phyloP scores from a whole-genome alignment of 1,139 yeast genomes.

The Taphrina pruni region DNA sequence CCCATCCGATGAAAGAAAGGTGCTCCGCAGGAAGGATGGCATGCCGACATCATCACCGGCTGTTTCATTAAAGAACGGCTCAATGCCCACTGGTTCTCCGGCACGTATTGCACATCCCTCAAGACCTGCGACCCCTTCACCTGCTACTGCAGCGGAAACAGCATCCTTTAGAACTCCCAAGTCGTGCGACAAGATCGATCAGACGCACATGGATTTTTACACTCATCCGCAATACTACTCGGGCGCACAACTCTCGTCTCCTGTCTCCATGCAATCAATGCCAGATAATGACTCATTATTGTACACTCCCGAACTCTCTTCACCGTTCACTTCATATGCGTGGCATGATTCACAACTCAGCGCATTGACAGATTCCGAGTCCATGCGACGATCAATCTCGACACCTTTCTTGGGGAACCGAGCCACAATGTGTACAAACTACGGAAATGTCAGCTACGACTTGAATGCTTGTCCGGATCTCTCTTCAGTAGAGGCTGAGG shows the following conservation, averaged over 20 bases:
- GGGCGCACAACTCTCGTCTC: conserved; percentile 27
- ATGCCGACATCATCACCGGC: conserved; percentile 11
- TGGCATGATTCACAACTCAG: conserved; percentile 13
- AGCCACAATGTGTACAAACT: neutral
- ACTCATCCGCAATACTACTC: conserved; percentile 20
- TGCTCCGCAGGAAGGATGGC: neutral
- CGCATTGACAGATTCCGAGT: conserved; percentile 14
- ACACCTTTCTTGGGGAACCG: conserved; percentile 12
- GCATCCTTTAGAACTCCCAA: neutral
- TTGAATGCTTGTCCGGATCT: neutral
- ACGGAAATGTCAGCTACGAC: neutral
- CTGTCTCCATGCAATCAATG: conserved; percentile 16
- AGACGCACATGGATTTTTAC: conserved; percentile 15
- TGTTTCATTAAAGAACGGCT: conserved; percentile 5
- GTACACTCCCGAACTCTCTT: conserved; percentile 12
- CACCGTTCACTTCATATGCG: conserved; percentile 8
- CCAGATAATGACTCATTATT: conserved; percentile 11
- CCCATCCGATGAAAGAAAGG: conserved; percentile 1
- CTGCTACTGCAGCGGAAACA: neutral
- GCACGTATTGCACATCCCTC: neutral
- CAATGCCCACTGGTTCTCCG: neutral
- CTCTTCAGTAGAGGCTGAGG: conserved; percentile 1
- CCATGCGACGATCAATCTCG: conserved; percentile 11
- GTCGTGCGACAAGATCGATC: neutral
- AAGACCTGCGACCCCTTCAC: neutral